Evolutionary conservation across 352 stramenopile species (phyloP).

Genomic region (Phytophthora megakarya): DNA sequence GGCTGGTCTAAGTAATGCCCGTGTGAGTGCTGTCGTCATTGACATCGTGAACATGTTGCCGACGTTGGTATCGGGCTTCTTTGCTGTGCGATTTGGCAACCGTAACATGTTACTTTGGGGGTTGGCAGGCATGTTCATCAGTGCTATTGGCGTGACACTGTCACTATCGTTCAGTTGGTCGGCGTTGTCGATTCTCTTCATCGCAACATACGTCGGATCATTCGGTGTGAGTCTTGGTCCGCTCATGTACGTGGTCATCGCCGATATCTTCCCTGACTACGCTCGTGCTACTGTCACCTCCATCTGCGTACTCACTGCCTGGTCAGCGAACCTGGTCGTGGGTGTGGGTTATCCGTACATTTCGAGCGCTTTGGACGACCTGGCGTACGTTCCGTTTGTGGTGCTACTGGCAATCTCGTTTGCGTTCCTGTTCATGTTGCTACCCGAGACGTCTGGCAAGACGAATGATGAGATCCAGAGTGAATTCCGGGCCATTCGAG

Average conservation of each 20-base stretch:
- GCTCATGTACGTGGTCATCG: slow-evolving; percentile 50
- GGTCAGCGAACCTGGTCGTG: slow-evolving; percentile 38
- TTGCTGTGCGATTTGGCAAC: slow-evolving; percentile 52
- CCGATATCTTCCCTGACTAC: slow-evolving; percentile 57
- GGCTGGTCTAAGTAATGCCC: slow-evolving; percentile 23
- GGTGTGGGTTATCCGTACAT: slow-evolving; percentile 50
- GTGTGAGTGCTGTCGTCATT: slow-evolving; percentile 26
- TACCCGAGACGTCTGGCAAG: slow-evolving; percentile 27
- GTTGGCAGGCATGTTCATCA: slow-evolving; percentile 47
- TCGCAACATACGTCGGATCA: slow-evolving; percentile 45
- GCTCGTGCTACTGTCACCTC: slow-evolving; percentile 43
- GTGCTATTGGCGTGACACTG: slow-evolving; percentile 54
- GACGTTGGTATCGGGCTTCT: slow-evolving; percentile 37
- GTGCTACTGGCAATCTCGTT: slow-evolving; percentile 30
- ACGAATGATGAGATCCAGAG: slow-evolving; percentile 26
- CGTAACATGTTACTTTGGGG: slow-evolving; percentile 53
- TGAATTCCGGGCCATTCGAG: no score
- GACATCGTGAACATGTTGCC: slow-evolving; percentile 57
- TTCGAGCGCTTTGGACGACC: slow-evolving; percentile 35
- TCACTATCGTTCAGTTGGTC: slow-evolving; percentile 41
- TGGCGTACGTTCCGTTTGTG: slow-evolving; percentile 42
- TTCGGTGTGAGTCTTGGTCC: slow-evolving; percentile 54
- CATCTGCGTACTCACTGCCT: slow-evolving; percentile 36
- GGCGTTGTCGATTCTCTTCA: slow-evolving; percentile 48
- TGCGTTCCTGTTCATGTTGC: slow-evolving; percentile 16